Base-by-base conservation (phyloP, 2,329 filamentous ascomycete species). In the Zalaria obscura region DNA sequence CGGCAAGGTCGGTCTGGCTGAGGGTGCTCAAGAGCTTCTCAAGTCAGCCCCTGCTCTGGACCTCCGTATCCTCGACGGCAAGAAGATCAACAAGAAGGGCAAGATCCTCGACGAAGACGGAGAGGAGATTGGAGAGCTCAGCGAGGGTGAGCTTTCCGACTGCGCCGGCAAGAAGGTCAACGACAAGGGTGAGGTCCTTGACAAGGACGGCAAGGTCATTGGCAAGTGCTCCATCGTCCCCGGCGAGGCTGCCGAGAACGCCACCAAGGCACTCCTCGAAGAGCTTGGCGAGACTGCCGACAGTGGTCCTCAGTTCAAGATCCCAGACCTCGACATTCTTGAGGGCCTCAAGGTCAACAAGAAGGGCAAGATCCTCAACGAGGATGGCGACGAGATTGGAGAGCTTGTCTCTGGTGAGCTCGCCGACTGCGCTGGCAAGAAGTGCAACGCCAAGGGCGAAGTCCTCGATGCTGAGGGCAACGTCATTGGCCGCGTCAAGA, bases 381-480 rank as follows among this genome's bases (percentile, higher is more conserved):
- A 71, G 49, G 69, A 70, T 40, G 70, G 70, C 25, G 70, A 73
- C 45, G 57, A 63, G 5, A 69, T 73, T 48, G 70, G 69, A 28
- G 67, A 71, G 50, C 66, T 74, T 35, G 55, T 59, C 34, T 69
- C 72, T 48, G 78, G 78, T 35, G 71, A 80, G 40, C 57, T 79
- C 8, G 58, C 69, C 9, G 73, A 78, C 47, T 79, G 76, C 47
- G 73, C 78, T 11, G 69, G 77, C 44, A 78, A 78, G 62, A 80
- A 78, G 58, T 64, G 77, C 49, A 78, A 80, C 48, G 70, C 69
- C 45, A 66, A 78, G 57, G 76, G 76, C 18, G 76, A 80, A 51
- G 73, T 80, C 42, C 66, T 78, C 52, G 76, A 78, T 55, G 75
- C 69, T 55, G 70, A 75, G 36, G 76, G 76, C 36, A 76, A 77